phyloP scores from a whole-genome alignment of 176 grass and related monocot species.

The Oryza australiensis region DNA sequence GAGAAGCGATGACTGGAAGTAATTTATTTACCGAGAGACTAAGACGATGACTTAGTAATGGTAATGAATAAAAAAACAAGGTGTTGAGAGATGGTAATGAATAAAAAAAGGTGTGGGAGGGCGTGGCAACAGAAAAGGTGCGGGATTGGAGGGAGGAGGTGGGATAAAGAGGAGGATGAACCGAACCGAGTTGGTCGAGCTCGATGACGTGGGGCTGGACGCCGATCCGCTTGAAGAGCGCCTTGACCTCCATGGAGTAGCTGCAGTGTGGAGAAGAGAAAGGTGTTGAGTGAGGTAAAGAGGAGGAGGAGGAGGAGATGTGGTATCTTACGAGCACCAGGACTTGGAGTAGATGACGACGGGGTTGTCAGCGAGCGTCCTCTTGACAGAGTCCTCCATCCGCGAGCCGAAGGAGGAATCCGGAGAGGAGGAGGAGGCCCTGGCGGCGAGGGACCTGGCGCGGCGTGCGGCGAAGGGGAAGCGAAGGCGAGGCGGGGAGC shows the following conservation, averaged over 20 bases:
- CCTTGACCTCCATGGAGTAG: slow-evolving; percentile 88
- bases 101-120: too few species aligned
- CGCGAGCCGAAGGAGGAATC: slow-evolving; percentile 75
- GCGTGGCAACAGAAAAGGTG: too few species aligned
- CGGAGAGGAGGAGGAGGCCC: slow-evolving; percentile 47
- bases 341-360: slow-evolving; percentile 93
- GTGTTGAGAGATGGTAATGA: too few species aligned
- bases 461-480: slow-evolving; percentile 33
- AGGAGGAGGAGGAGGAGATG: not conserved
- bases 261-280: slow-evolving; percentile 25
- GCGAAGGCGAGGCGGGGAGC: not conserved
- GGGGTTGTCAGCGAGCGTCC: slow-evolving; percentile 63
- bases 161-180: not conserved
- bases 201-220: slow-evolving; percentile 73
- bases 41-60: too few species aligned
- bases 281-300: not conserved
- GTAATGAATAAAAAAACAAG: too few species aligned
- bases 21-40: too few species aligned
- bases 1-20: too few species aligned
- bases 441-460: slow-evolving; percentile 30
- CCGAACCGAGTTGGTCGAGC: slow-evolving; percentile 76
- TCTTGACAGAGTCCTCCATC: slow-evolving; percentile 86
- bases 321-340: slow-evolving; percentile 82
- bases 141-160: too few species aligned
- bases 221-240: slow-evolving; percentile 84